These are phyloP conservation scores for Plantago elongata DNA, from an alignment of 257 asterid species.

Conservation along the genomic window DNA sequence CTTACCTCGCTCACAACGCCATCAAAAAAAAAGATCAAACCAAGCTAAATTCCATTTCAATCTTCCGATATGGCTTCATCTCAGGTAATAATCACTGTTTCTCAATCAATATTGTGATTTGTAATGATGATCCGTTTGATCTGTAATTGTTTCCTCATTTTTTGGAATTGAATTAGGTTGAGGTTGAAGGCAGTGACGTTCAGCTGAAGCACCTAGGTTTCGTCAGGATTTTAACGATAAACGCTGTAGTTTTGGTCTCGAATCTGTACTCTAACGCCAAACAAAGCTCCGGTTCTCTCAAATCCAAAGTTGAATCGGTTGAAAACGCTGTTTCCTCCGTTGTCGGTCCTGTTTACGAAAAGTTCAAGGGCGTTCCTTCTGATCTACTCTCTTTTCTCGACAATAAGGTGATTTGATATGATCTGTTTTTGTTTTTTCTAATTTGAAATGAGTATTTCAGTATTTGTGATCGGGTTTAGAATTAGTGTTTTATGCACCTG, in stretches of 20 bases:
- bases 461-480: not conserved
- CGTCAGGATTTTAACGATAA: constrained; percentile 40
- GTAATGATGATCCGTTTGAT: not conserved
- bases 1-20: constrained; percentile 3
- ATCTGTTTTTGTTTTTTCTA: not conserved
- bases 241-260: constrained; percentile 44
- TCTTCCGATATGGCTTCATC: constrained; percentile 21
- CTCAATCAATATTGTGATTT: too few species aligned
- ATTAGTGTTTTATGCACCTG: not conserved
- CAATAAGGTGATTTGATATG: constrained; percentile 37
- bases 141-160: not conserved
- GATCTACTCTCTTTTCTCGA: constrained; percentile 59
- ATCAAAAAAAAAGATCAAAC: not conserved
- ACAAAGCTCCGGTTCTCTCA: constrained; percentile 61
- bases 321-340: constrained; percentile 58
- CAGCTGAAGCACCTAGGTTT: constrained; percentile 61
- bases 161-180: constrained; percentile 30
- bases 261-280: constrained; percentile 57
- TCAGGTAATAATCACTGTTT: constrained; percentile 20
- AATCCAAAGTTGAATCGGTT: constrained; percentile 46
- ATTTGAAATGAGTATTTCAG: not conserved
- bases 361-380: constrained; percentile 45
- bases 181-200: constrained; percentile 32
- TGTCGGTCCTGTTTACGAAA: constrained; percentile 51
- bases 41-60: not conserved